phyloP scores from a whole-genome alignment of 2,329 filamentous ascomycete genomes.

The Metarhizium rileyi region DNA sequence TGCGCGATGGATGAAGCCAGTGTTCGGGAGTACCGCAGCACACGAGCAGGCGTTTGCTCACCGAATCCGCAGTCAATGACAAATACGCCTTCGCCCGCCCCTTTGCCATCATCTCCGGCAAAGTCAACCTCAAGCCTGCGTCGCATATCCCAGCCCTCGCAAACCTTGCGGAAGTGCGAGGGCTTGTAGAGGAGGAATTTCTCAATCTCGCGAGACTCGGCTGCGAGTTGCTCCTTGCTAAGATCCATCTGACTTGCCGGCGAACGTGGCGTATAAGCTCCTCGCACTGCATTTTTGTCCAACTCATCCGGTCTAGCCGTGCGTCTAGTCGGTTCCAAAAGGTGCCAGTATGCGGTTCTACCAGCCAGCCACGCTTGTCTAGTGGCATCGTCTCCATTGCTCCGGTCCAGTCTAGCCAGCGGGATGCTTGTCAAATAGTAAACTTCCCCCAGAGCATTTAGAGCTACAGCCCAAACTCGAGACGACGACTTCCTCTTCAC shows the following conservation, averaged over 20 bases:
- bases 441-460: conserved; percentile 88
- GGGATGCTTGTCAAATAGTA: conserved; percentile 74
- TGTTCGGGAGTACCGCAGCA: conserved; percentile 35
- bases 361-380: conserved; percentile 72
- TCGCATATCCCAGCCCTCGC: conserved; percentile 86
- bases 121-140: conserved; percentile 82
- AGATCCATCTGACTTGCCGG: conserved; percentile 66
- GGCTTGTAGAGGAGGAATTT: conserved; percentile 64
- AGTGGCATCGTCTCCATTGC: conserved; percentile 44
- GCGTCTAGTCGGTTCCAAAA: conserved; percentile 70
- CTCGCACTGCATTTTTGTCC: conserved; percentile 55
- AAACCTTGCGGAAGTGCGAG: conserved; percentile 67
- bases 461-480: conserved; percentile 80
- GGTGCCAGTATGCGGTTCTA: conserved; percentile 68
- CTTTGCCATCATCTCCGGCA: conserved; percentile 64
- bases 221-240: conserved; percentile 56
- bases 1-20: conserved; percentile 12
- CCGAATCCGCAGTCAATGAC: conserved; percentile 65
- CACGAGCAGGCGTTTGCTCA: conserved; percentile 36
- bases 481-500: conserved; percentile 56
- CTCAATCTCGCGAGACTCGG: conserved; percentile 77
- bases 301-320: conserved; percentile 62
- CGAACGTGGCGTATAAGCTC: conserved; percentile 71
- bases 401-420: conserved; percentile 38
- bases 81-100: conserved; percentile 67